A percentile compares a stretch with the other conserved stretches of the same genome.
These are phyloP conservation scores for Jackrogersella minutella DNA, from an alignment of 495 filamentous ascomycete genomes.

Conservation along the genomic window DNA sequence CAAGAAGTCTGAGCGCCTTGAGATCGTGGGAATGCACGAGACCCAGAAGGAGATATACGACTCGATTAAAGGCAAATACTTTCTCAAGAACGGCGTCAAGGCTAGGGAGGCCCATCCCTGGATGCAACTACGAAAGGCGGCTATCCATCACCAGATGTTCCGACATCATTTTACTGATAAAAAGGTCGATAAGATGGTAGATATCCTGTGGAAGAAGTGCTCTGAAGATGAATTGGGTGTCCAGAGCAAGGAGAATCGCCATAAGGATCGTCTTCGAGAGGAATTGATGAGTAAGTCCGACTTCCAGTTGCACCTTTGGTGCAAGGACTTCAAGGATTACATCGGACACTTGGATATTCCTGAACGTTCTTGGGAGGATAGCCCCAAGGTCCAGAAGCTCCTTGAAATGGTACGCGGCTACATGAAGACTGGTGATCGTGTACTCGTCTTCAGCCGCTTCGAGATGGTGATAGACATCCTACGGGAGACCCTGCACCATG, in stretches of 20 bases:
- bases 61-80: constrained; percentile 50
- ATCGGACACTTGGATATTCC: constrained; percentile 75
- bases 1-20: constrained; percentile 77
- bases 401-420: constrained; percentile 74
- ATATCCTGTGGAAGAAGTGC: constrained; percentile 70
- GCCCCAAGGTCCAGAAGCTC: constrained; percentile 86
- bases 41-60: constrained; percentile 76
- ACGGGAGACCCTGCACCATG: constrained; percentile 77
- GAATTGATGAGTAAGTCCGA: constrained; percentile 68
- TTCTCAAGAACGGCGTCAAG: constrained; percentile 44
- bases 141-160: constrained; percentile 91
- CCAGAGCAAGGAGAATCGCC: constrained; percentile 64
- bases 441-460: constrained; percentile 91
- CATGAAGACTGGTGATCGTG: constrained; percentile 83
- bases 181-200: constrained; percentile 78
- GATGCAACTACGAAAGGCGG: constrained; percentile 90
- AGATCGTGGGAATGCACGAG: constrained; percentile 78
- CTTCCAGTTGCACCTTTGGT: constrained; percentile 83
- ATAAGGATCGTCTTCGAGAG: constrained; percentile 76
- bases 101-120: constrained; percentile 70
- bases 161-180: constrained; percentile 78
- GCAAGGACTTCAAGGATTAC: constrained; percentile 69
- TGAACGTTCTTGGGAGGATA: constrained; percentile 85
- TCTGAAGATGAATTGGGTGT: constrained; percentile 50
- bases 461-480: constrained; percentile 91